Percentiles rank a stretch among this genome's conserved stretches.
Conservation (phyloP, 2,329 filamentous ascomycete genomes). For the Fusarium buxicola region DNA sequence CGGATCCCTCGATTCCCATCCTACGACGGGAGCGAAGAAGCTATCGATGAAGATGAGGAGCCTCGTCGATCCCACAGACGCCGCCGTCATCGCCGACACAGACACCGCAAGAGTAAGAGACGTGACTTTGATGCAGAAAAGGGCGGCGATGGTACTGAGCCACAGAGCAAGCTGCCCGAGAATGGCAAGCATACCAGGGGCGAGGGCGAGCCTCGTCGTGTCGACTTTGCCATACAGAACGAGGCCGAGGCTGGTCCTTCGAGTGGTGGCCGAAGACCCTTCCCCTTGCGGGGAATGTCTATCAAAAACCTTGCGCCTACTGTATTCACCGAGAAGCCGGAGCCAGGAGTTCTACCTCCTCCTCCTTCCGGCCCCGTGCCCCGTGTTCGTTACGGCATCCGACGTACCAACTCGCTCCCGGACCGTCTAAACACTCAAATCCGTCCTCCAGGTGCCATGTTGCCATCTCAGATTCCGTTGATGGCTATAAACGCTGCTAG, state of each 20-base stretch:
- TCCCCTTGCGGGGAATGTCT: slow-evolving; percentile 70
- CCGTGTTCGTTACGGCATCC: slow-evolving; percentile 72
- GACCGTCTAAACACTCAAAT: slow-evolving; percentile 69
- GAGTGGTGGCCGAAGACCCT: slow-evolving; percentile 55
- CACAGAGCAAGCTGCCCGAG: slow-evolving; percentile 50
- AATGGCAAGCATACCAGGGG: slow-evolving; percentile 26
- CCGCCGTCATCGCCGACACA: slow-evolving; percentile 52
- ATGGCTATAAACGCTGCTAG: slow-evolving; percentile 49
- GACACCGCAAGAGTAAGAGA: slow-evolving; percentile 56
- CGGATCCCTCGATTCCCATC: slow-evolving; percentile 53
- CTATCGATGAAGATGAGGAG: slow-evolving; percentile 58
- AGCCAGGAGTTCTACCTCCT: slow-evolving; percentile 41
- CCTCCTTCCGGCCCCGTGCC: slow-evolving; percentile 61
- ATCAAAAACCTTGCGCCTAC: slow-evolving; percentile 77
- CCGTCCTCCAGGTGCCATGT: slow-evolving; percentile 62
- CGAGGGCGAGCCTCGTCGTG: slow-evolving; percentile 62
- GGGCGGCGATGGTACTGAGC: slow-evolving; percentile 40
- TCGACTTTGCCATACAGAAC: slow-evolving; percentile 65
- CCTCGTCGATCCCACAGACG: slow-evolving; percentile 49
- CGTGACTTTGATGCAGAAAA: slow-evolving; percentile 53
- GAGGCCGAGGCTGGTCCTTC: slow-evolving; percentile 39
- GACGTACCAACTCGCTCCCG: slow-evolving; percentile 79
- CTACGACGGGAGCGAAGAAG: slow-evolving; percentile 57
- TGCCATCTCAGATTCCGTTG: slow-evolving; percentile 60
- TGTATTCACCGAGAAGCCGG: slow-evolving; percentile 69